Percentiles rank a stretch among this genome's conserved stretches.
Evolutionary conservation across 805 yeast genomes (phyloP).

Genomic region (Starmerella potacharoeniae): DNA sequence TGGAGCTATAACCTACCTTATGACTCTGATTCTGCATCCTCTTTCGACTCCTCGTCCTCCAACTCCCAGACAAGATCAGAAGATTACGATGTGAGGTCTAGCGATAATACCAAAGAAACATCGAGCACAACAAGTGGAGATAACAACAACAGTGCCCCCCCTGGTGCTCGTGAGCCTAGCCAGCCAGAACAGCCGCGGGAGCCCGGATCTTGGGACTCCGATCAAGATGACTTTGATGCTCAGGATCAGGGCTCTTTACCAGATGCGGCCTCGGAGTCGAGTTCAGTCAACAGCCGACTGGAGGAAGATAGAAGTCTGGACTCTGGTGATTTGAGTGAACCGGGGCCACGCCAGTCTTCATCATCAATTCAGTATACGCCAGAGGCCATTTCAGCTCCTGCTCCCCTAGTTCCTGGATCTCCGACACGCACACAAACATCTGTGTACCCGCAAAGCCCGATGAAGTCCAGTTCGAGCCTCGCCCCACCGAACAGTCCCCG

Average conservation of each 20-base stretch:
- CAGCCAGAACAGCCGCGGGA: neutral
- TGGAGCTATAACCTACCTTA: slow-evolving; percentile 13
- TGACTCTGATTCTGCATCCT: slow-evolving; percentile 10
- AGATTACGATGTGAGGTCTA: neutral
- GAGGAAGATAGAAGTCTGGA: neutral
- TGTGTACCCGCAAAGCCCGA: neutral
- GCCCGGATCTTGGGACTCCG: neutral
- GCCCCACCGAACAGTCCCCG: slow-evolving; percentile 4
- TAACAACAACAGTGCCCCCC: too few relatives aligned
- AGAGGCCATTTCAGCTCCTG: neutral
- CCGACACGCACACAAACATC: neutral
- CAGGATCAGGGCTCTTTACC: neutral
- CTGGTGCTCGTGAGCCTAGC: too few relatives aligned
- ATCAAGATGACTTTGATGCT: neutral
- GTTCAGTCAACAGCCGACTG: neutral
- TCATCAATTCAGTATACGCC: neutral
- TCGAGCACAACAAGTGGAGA: neutral
- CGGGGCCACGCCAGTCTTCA: neutral
- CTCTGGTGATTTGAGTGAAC: neutral
- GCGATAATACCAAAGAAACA: neutral
- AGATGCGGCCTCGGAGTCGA: neutral
- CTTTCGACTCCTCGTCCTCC: neutral
- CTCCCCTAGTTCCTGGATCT: neutral
- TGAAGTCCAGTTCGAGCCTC: neutral
- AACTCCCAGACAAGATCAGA: neutral